Conservation (phyloP, 192 early-diverging fungal genomes). For the Gamsiella multidivaricata region DNA sequence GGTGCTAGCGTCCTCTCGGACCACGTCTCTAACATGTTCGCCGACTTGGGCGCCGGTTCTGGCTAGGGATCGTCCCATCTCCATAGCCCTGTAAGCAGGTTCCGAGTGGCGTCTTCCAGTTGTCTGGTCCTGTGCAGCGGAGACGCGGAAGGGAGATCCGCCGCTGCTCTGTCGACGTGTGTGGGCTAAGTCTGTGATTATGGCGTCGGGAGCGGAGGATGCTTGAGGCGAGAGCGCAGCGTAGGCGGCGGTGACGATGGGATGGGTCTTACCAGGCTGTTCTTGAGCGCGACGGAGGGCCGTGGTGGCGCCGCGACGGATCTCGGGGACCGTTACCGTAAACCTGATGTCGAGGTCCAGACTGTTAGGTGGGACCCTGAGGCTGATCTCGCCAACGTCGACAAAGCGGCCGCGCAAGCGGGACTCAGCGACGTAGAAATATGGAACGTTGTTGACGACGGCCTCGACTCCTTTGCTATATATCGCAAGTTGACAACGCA, state of each 20-base stretch:
- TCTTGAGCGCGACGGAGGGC: not conserved
- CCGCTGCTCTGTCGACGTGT: not conserved
- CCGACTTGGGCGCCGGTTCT: constrained; percentile 1
- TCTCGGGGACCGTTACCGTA: not conserved
- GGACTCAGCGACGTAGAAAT: constrained; percentile 5
- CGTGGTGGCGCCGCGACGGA: not conserved
- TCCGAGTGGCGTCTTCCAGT: not conserved
- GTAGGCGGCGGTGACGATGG: not conserved
- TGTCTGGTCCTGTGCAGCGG: not conserved
- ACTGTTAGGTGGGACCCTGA: constrained; percentile 23
- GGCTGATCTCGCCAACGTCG: constrained; percentile 26
- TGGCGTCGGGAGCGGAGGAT: too few species aligned
- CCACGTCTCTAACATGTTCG: not conserved
- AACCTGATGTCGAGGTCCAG: constrained; percentile 31
- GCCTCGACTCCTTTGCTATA: constrained; percentile 24
- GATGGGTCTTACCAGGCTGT: not conserved
- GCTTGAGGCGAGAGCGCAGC: not conserved
- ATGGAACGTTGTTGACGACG: constrained; percentile 11
- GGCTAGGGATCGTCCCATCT: not conserved
- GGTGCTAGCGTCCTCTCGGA: constrained; percentile 6
- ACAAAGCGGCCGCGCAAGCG: not conserved
- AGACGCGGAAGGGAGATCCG: too few species aligned
- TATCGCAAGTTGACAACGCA: not conserved
- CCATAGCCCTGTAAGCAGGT: not conserved
- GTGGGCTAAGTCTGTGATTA: too few species aligned